Percentiles rank a stretch among this genome's conserved stretches.
Conservation (phyloP, 371 early-diverging fungal genomes). For the Mortierella sp. region DNA sequence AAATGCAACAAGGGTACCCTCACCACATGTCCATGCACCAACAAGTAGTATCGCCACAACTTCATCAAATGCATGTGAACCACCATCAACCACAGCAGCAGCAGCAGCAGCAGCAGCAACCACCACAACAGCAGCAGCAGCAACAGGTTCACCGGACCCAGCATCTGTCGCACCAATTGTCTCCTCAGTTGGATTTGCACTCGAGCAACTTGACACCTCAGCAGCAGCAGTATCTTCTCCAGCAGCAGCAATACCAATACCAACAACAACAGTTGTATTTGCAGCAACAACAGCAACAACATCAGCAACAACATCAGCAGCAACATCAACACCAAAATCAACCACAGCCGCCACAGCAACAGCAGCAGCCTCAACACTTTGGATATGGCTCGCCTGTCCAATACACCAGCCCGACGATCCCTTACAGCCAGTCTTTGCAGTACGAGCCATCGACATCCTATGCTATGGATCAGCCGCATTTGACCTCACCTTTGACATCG, state of each 20-base stretch:
- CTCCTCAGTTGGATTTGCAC: slow-evolving; percentile 55
- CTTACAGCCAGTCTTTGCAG: slow-evolving; percentile 44
- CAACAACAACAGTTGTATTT: slow-evolving; percentile 58
- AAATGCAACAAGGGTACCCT: slow-evolving; percentile 44
- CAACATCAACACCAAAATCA: slow-evolving; percentile 56
- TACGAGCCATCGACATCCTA: slow-evolving; percentile 41
- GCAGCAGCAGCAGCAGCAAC: slow-evolving; percentile 24
- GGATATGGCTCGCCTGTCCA: slow-evolving; percentile 43
- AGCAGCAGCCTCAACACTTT: slow-evolving; percentile 46
- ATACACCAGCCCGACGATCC: slow-evolving; percentile 46
- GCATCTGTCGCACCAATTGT: slow-evolving; percentile 50
- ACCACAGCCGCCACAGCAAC: slow-evolving; percentile 40
- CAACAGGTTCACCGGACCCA: slow-evolving; percentile 47
- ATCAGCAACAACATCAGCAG: slow-evolving; percentile 54
- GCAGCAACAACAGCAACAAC: slow-evolving; percentile 43
- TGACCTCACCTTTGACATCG: slow-evolving; percentile 40
- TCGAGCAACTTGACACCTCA: slow-evolving; percentile 54
- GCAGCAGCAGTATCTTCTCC: slow-evolving; percentile 50
- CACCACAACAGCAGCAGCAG: slow-evolving; percentile 24
- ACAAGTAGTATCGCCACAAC: slow-evolving; percentile 39
- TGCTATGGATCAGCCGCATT: slow-evolving; percentile 32
- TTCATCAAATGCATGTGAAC: slow-evolving; percentile 38
- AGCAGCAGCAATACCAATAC: slow-evolving; percentile 56
- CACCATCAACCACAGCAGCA: slow-evolving; percentile 36
- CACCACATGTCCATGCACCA: slow-evolving; percentile 40